Base-by-base conservation (phyloP, 495 filamentous ascomycete genomes). In the Penicillium taxi region DNA sequence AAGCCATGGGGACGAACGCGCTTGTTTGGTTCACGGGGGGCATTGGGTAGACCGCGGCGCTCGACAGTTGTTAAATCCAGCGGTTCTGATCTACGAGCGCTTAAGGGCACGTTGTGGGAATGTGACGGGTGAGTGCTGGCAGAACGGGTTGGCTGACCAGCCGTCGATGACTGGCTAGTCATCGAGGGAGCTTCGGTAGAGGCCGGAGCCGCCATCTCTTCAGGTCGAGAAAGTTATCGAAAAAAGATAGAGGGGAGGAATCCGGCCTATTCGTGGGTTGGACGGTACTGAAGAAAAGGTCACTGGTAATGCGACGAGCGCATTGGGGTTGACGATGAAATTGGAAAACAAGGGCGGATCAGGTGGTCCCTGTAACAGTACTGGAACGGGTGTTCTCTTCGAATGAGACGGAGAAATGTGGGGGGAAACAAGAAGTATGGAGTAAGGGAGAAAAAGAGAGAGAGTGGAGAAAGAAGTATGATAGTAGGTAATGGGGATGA, bases 31-130 rank as follows among this genome's bases (percentile, higher is more conserved):
- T 96, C 89, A 52, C 81, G 77, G 42, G 75, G 76, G 39, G 81
- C 74, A 20, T 75, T 81, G 18, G 82, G 73, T 38, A 86, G 84
- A 22, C 86, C 88, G 49, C 86, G 77, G 46, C 91, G 78, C 69
- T 96, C 93, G 25, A 99, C 91, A 4, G 86, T 94, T 26, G 77
- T 78, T 45, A 96, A 56, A 53, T 96, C 89, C 36, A 99, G 69
- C 26, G 86, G 78, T 32, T 74, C 64, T 32, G 81, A 81, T 42
- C 76, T 65, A 34, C 82, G 76, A 54, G 77, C 77, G 62, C 82
- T 84, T 53, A 84, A 64, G 33, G 82, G 81, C 9, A 75, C 69
- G 58, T 74, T 73, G 49, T 67, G 63, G 38, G 69, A 64, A 66
- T 73, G 55, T 39, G 64, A 69, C 38, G 66, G 57, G 47, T 67